Percentiles rank a stretch among this genome's conserved stretches.
Evolutionary conservation across 2,329 filamentous ascomycete genomes (phyloP).

Genomic region (Pseudogymnoascus sp.): DNA sequence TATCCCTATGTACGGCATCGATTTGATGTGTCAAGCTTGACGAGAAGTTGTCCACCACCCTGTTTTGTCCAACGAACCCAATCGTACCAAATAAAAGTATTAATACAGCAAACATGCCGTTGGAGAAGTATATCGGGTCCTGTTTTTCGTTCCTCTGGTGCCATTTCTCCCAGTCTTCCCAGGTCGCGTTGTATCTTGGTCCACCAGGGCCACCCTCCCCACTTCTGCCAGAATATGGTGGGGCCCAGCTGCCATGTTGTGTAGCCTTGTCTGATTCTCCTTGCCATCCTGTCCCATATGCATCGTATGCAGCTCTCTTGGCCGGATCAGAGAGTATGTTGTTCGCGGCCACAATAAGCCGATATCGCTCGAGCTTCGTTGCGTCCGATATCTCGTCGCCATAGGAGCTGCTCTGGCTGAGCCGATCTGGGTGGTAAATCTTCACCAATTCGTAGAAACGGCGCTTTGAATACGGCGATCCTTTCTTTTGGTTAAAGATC

Average conservation of each 20-base stretch:
- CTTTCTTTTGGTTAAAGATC: slow-evolving; percentile 57
- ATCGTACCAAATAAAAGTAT: slow-evolving; percentile 61
- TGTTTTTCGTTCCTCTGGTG: slow-evolving; percentile 47
- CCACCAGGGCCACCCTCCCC: slow-evolving; percentile 26
- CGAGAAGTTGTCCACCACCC: slow-evolving; percentile 56
- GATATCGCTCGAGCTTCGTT: slow-evolving; percentile 77
- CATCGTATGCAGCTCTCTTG: slow-evolving; percentile 76
- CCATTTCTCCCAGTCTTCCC: slow-evolving; percentile 96
- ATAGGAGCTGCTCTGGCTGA: slow-evolving; percentile 29
- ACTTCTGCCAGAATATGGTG: slow-evolving; percentile 14
- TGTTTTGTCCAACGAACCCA: slow-evolving; percentile 64
- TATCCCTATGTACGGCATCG: slow-evolving; percentile 57
- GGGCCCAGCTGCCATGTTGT: slow-evolving; percentile 17
- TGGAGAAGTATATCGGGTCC: slow-evolving; percentile 61
- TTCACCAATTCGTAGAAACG: slow-evolving; percentile 90
- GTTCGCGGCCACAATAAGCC: slow-evolving; percentile 79
- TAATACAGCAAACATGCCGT: slow-evolving; percentile 68
- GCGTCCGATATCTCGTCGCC: slow-evolving; percentile 46
- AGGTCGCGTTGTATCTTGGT: slow-evolving; percentile 73
- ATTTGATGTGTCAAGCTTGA: slow-evolving; percentile 56
- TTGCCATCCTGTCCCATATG: slow-evolving; percentile 73
- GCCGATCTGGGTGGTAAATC: slow-evolving; percentile 84
- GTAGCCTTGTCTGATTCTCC: slow-evolving; percentile 31
- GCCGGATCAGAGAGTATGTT: slow-evolving; percentile 74
- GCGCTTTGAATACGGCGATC: slow-evolving; percentile 68